Base-by-base conservation (phyloP, 495 filamentous ascomycete species). In the Hypoxylon perforatum region DNA sequence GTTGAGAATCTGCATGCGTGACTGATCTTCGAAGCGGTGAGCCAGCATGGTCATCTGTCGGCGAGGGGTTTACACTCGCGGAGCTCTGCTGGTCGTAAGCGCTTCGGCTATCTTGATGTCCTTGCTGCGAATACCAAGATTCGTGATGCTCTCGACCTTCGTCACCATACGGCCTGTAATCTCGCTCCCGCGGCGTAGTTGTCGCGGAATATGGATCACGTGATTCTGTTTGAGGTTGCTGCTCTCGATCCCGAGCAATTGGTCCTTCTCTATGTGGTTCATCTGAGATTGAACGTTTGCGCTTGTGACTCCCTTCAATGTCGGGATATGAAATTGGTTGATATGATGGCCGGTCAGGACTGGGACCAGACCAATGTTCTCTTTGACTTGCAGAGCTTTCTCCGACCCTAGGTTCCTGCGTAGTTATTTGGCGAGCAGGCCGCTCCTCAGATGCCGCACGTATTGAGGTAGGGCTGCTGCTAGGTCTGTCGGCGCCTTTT, bases 251-350 rank as follows among this genome's bases (percentile, higher is more conserved):
- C 49, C 62, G 70, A 17, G 48, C 36, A 23, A 21, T 23, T 33
- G 38, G 41, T 54, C 73, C 71, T 51, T 79, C 77, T 36, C 74
- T 78, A 56, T 67, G 64, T 15, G 73, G 69, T 21, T 81, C 83
- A 42, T 78, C 70, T 30, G 83, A 83, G 11, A 73, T 67, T 42
- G 83, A 83, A 41, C 84, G 77, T 70, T 86, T 87, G 61, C 84
- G 81, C 70, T 87, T 87, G 63, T 85, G 80, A 17, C 78, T 73
- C 4, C 60, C 57, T 51, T 85, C 83, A 14, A 46, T 58, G 15
- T 81, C 78, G 4, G 76, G 48, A 64, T 81, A 78, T 39, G 57
- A n/a, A 15, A 74, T 45, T 12, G 79, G 63, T 28, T 74, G 74
- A 64, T 76, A 77, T 28, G 74, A 76, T 12, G 73, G 57, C 48